A percentile compares a stretch with the other conserved stretches of the same genome.
Conservation (phyloP, 2,329 filamentous ascomycete genomes). For the Thelonectria blattea region DNA sequence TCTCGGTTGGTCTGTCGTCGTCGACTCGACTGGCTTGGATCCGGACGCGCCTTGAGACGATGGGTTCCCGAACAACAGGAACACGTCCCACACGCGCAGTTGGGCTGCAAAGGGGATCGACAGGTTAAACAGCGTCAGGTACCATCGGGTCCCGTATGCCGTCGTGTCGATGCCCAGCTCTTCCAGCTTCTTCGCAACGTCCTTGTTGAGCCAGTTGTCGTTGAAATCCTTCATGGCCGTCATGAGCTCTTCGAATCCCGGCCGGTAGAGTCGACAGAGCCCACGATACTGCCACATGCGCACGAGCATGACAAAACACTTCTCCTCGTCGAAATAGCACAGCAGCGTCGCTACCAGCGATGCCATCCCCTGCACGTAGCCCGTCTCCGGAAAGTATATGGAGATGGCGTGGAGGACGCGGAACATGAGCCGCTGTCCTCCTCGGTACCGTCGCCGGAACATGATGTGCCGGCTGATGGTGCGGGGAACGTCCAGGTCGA, state of each 20-base stretch:
- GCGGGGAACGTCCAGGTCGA: conserved; percentile 93
- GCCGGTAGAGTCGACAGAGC: conserved; percentile 81
- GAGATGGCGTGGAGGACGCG: conserved; percentile 90
- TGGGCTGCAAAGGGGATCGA: conserved; percentile 94
- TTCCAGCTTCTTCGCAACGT: conserved; percentile 78
- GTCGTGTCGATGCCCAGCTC: conserved; percentile 84
- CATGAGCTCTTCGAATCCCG: conserved; percentile 87
- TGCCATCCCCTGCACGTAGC: conserved; percentile 98
- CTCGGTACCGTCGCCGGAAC: conserved; percentile 90
- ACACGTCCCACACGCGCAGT: conserved; percentile 96
- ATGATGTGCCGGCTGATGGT: conserved; percentile 97
- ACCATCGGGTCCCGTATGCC: conserved; percentile 97
- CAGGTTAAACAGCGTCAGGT: conserved; percentile 96
- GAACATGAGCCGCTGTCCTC: conserved; percentile 90
- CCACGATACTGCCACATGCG: conserved; percentile 90
- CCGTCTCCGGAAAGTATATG: conserved; percentile 87
- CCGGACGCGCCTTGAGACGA: conserved; percentile 18
- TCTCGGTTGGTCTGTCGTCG: conserved; percentile 26
- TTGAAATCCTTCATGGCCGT: conserved; percentile 85
- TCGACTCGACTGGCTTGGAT: conserved; percentile 23
- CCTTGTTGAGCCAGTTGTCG: conserved; percentile 79
- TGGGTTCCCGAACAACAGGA: conserved; percentile 79
- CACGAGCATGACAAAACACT: conserved; percentile 95
- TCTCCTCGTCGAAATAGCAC: conserved; percentile 96
- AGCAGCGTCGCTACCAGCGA: conserved; percentile 89